phyloP scores from a whole-genome alignment of 768 basidiomycete species.

The Plicaturopsis crispa region DNA sequence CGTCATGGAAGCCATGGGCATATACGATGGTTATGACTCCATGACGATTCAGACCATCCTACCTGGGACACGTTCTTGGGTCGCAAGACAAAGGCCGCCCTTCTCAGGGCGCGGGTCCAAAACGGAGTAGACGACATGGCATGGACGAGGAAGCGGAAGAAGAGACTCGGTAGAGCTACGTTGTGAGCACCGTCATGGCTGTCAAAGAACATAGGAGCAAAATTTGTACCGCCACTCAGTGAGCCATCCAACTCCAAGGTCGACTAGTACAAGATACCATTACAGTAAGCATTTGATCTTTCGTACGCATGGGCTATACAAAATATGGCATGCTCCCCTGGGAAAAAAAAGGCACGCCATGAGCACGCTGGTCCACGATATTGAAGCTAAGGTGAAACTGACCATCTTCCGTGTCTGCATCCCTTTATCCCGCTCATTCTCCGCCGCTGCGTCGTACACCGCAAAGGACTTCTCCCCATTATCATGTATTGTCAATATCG shows the following conservation, averaged over 20 bases:
- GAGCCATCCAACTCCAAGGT: neutral
- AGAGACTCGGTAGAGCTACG: neutral
- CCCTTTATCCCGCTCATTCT: slow-evolving; percentile 82
- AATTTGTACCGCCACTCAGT: neutral
- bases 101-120: too few relatives aligned
- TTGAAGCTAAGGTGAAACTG: slow-evolving; percentile 19
- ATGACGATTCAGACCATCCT: too few relatives aligned
- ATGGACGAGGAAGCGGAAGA: neutral
- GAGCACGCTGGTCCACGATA: neutral
- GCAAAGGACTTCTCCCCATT: slow-evolving; percentile 62
- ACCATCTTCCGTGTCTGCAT: slow-evolving; percentile 72
- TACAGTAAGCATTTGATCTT: neutral
- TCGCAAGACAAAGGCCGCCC: too few relatives aligned
- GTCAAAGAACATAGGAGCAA: neutral
- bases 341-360: neutral
- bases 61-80: too few relatives aligned
- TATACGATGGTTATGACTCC: too few relatives aligned
- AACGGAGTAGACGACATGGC: neutral
- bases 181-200: too few relatives aligned
- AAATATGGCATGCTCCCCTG: slow-evolving; percentile 52
- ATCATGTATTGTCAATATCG: slow-evolving; percentile 79
- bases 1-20: too few relatives aligned
- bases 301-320: slow-evolving; percentile 23
- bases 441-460: slow-evolving; percentile 81
- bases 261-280: neutral